Base-by-base conservation (phyloP, 495 filamentous ascomycete species). In the Margaritispora aquatica region DNA sequence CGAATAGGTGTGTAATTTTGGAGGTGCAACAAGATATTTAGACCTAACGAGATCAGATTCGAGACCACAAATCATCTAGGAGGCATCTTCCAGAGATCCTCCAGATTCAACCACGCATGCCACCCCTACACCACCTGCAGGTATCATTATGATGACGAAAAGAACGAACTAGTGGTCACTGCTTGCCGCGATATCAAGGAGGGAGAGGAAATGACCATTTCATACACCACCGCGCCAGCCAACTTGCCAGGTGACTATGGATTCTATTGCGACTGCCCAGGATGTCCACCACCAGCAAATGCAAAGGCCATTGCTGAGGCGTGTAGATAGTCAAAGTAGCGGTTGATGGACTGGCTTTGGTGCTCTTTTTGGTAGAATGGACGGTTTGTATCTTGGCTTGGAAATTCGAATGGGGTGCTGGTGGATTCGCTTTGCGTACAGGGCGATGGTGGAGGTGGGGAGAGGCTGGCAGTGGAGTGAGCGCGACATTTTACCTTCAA, bases 31-130 rank as follows among this genome's bases (percentile, higher is more conserved):
- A 1, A 51, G 24, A 34, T 19, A 26, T 26, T 51, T 22, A 26
- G 17, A 36, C 23, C 44, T 21, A 19, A 50, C 4, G 15, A n/a
- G n/a, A 5, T 9, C 31, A 67, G 64, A 21, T 67, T 67, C 55
- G 44, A 59, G 21, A 58, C 51, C 19, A 8, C 1, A 1, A 51
- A 46, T 9, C 24, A 44, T 17, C 29, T 48, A 26, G 44, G 56
- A n/a, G 65, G 62, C 15, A 60, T 65, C 41, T 67, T 67, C 49
- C 10, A 63, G 13, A 59, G 58, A 34, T 62, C 44, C 7, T 67
- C 65, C 2, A 59, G 65, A 0, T 65, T 67, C 59, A 67, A 67
- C 41, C 65, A 67, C 46, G 62, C 62, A 19, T 67, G 65, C 31
- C 46, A 58, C 24, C 59, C 52, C 5, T 55, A 34, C 44, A 17